Conservation (phyloP, 75 land plant genomes). For the Sequoia sempervirens region DNA sequence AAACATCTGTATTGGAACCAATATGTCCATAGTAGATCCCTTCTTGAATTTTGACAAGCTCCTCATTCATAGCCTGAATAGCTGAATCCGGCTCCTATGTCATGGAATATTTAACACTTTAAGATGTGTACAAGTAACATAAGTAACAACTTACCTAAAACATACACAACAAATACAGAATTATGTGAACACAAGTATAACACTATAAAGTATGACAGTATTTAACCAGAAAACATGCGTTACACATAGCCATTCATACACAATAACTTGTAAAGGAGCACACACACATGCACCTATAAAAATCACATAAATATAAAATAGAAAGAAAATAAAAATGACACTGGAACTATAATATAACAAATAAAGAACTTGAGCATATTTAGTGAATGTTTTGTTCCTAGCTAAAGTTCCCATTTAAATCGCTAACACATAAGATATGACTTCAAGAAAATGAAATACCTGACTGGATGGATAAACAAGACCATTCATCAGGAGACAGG, state of each 20-base stretch:
- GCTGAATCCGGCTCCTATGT: constrained; percentile 43
- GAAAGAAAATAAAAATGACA: not conserved
- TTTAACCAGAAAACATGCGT: not conserved
- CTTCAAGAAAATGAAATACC: constrained; percentile 35
- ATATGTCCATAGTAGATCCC: constrained; percentile 92
- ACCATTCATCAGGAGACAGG: constrained; percentile 88
- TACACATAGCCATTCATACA: not conserved
- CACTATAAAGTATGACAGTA: not conserved
- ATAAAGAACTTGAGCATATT: not conserved
- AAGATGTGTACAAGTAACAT: not conserved
- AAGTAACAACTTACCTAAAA: not conserved
- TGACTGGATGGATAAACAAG: constrained; percentile 75
- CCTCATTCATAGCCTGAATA: constrained; percentile 90
- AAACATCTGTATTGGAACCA: constrained; percentile 66
- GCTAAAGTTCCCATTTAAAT: not conserved
- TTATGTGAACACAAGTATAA: not conserved
- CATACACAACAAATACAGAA: not conserved
- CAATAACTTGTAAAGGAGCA: not conserved
- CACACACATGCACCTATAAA: not conserved
- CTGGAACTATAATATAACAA: not conserved
- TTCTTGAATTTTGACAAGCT: constrained; percentile 88
- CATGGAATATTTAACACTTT: not conserved
- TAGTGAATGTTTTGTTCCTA: not conserved
- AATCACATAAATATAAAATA: not conserved
- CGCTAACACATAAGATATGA: not conserved